Evolutionary conservation across 2,329 filamentous ascomycete species (phyloP).

Genomic region (Ophiostoma ulmi): DNA sequence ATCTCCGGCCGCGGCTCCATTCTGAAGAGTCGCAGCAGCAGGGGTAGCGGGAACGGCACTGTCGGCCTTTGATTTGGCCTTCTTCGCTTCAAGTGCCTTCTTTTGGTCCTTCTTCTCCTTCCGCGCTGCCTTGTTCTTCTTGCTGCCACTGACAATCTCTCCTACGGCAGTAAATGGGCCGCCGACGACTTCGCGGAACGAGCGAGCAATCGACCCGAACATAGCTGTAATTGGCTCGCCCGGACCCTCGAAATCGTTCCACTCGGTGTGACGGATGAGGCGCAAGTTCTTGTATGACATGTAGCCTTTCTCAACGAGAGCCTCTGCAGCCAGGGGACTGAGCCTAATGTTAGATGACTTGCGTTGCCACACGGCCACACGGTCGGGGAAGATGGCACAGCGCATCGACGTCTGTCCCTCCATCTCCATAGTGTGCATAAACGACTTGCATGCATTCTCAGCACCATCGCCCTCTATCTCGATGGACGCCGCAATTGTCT

Average conservation of each 20-base stretch:
- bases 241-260: constrained; percentile 72
- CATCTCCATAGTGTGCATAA: constrained; percentile 57
- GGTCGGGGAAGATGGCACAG: constrained; percentile 60
- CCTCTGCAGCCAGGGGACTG: constrained; percentile 59
- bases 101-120: constrained; percentile 45
- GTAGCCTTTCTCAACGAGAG: constrained; percentile 57
- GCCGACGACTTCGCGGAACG: constrained; percentile 53
- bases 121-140: constrained; percentile 41
- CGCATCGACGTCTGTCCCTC: constrained; percentile 52
- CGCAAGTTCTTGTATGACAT: constrained; percentile 59
- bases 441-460: constrained; percentile 61
- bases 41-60: background rate
- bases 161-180: constrained; percentile 60
- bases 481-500: constrained; percentile 57
- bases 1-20: background rate
- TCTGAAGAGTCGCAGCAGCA: background rate
- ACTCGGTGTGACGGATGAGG: constrained; percentile 62
- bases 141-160: constrained; percentile 15
- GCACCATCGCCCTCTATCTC: constrained; percentile 62
- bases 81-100: constrained; percentile 35
- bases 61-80: background rate
- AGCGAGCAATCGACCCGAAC: constrained; percentile 56
- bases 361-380: constrained; percentile 61
- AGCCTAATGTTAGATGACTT: constrained; percentile 57
- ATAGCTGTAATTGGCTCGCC: constrained; percentile 67